These are phyloP conservation scores for Mycosphaerella sp. DNA, from an alignment of 2,329 filamentous ascomycete species.

Conservation along the genomic window DNA sequence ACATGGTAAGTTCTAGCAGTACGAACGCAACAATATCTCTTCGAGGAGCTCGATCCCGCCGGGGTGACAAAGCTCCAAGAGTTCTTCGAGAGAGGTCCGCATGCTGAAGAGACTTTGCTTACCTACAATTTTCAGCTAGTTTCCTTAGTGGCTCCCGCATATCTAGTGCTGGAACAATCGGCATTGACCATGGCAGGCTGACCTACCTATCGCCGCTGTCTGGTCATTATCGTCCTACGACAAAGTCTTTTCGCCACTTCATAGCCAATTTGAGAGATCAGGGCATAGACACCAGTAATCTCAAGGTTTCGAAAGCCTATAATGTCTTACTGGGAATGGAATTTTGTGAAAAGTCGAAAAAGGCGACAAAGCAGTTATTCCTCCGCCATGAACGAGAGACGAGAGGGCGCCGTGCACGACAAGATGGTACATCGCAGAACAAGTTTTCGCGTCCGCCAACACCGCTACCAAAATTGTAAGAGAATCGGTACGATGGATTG, in stretches of 20 bases:
- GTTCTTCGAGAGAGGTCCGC: no score
- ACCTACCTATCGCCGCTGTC: slow-evolving; percentile 59
- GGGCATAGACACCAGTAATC: slow-evolving; percentile 69
- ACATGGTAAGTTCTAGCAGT: slow-evolving; percentile 47
- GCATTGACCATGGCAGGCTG: slow-evolving; percentile 72
- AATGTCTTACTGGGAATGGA: slow-evolving; percentile 69
- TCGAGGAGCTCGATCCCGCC: no score
- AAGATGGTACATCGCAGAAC: neutral
- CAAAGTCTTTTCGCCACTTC: slow-evolving; percentile 74
- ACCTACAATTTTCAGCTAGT: slow-evolving; percentile 43
- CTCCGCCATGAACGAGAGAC: slow-evolving; percentile 22
- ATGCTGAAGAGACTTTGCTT: no score
- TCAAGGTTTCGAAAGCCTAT: slow-evolving; percentile 68
- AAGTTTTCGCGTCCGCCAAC: no score
- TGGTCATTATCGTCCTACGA: slow-evolving; percentile 80
- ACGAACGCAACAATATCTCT: no score
- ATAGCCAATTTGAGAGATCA: slow-evolving; percentile 63
- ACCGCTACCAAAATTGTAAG: no score
- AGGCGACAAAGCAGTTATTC: slow-evolving; percentile 54
- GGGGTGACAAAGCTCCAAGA: no score
- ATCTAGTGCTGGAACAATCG: slow-evolving; percentile 74
- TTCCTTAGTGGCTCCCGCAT: slow-evolving; percentile 80
- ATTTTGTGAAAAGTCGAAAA: slow-evolving; percentile 64
- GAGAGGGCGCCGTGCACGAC: neutral
- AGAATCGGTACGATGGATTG: no score